Evolutionary conservation across 176 grass and related monocot genomes (phyloP).

Genomic region (Phoenix roebelenii): DNA sequence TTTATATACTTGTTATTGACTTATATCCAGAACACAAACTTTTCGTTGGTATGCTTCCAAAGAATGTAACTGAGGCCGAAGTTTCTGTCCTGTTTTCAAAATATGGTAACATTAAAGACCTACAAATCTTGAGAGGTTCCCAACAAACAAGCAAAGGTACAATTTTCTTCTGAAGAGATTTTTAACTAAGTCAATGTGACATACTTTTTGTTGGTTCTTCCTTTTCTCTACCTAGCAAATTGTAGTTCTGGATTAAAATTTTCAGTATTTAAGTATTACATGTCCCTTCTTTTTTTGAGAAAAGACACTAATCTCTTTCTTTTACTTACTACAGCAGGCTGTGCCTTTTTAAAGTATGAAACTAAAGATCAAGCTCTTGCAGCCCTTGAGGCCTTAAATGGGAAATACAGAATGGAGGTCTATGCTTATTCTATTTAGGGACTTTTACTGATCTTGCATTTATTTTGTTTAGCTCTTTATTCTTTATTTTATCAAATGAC

Average conservation of each 20-base stretch:
- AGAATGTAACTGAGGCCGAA: slow-evolving; percentile 72
- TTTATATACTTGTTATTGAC: not conserved
- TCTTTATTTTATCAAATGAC: too few relatives aligned
- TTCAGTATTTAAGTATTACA: slow-evolving; percentile 15
- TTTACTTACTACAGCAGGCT: slow-evolving; percentile 49
- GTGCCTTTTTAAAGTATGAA: slow-evolving; percentile 96
- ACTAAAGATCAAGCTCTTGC: slow-evolving; percentile 88
- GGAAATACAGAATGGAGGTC: slow-evolving; percentile 49
- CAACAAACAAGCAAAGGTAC: slow-evolving; percentile 97
- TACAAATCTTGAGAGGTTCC: slow-evolving; percentile 92
- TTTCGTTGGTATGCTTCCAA: slow-evolving; percentile 98
- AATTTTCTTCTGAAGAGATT: slow-evolving; percentile 14
- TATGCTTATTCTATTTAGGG: slow-evolving; percentile 7
- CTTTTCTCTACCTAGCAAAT: slow-evolving; percentile 3
- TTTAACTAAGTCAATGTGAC: not conserved
- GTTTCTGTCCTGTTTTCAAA: slow-evolving; percentile 66
- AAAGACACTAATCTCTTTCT: too few relatives aligned
- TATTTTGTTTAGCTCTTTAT: not conserved
- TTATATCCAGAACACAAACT: slow-evolving; percentile 78
- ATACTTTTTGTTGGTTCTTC: not conserved
- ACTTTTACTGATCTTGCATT: not conserved
- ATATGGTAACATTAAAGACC: slow-evolving; percentile 90
- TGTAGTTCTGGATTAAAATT: slow-evolving; percentile 3
- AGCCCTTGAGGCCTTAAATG: slow-evolving; percentile 80
- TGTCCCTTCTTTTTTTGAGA: slow-evolving; percentile 6